Percentiles rank a stretch among this genome's conserved stretches.
Evolutionary conservation across 371 early-diverging fungal genomes (phyloP).

Genomic region (Mortierella sp.): DNA sequence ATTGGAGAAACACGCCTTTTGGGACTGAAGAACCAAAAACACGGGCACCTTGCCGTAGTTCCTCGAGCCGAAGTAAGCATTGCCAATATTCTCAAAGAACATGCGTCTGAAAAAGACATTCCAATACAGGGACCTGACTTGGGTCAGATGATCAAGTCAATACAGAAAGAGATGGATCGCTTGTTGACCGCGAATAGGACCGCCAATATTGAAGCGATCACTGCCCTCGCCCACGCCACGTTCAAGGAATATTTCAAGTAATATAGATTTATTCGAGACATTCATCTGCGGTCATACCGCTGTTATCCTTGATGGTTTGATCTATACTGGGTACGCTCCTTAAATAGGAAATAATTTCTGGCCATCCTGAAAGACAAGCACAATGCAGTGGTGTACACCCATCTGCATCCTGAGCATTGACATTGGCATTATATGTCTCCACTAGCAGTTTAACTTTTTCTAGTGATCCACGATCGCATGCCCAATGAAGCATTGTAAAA

Average conservation of each 20-base stretch:
- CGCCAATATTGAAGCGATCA: conserved; percentile 17
- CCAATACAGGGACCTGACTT: conserved; percentile 11
- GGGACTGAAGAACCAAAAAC: conserved; percentile 15
- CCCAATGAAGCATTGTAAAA: conserved; percentile 53
- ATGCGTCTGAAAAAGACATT: conserved; percentile 1
- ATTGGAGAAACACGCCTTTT: conserved; percentile 22
- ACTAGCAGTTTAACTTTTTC: conserved; percentile 43
- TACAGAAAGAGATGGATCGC: conserved; percentile 24
- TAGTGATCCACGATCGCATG: conserved; percentile 47
- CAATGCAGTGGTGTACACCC: conserved; percentile 83
- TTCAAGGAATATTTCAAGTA: neutral
- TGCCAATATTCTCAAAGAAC: conserved; percentile 21
- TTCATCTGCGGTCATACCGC: conserved; percentile 45
- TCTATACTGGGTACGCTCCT: conserved; percentile 34
- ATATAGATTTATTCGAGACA: conserved; percentile 20
- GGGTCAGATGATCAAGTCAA: conserved; percentile 17
- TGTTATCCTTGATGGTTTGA: conserved; percentile 30
- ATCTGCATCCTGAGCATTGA: conserved; percentile 70
- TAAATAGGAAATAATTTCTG: conserved; percentile 24
- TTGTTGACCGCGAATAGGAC: conserved; percentile 17
- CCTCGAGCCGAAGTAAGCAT: conserved; percentile 35
- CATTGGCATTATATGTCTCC: conserved; percentile 37
- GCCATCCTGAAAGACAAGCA: conserved; percentile 48
- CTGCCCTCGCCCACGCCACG: conserved; percentile 10
- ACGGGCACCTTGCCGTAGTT: conserved; percentile 21